Evolutionary conservation across 371 early-diverging fungal genomes (phyloP), one percentile per base, ranked within the genome.

Genomic region (Apophysomyces variabilis): DNA sequence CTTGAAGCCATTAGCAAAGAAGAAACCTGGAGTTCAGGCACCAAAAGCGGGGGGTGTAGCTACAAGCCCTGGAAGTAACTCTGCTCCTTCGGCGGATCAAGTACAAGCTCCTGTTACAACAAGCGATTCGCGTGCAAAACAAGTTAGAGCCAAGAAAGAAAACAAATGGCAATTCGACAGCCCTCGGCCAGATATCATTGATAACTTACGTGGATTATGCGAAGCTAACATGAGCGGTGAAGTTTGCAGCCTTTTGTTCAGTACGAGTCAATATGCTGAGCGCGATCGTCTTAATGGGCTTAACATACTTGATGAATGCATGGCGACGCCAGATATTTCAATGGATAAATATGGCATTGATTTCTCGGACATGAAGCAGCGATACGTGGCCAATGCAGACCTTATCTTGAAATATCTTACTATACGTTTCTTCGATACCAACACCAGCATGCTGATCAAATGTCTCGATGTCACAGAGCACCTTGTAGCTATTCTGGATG

Each of bases 351-450:
- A 83, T 62, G 81, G 82, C 45, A 47, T 92, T 7, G 82, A 82
- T 5, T 76, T 62, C 50, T 64, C 73, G 0, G 88, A 90, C 12
- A 68, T 86, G 61, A 81, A 72, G 46, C 61, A 68, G 26, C 84
- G 92, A 13, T 86, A 77, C 61, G 67, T 92, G 12, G 87, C 87
- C 37, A 87, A 88, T 74, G 74, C 87, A 1, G 96, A 96, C 67
- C 65, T 95, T 13, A 72, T 95, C 38, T 76, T 96, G 43, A 95
- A 94, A 67, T 95, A 95, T 66, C 50, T 93, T 57, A 92, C 94
- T 13, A 74, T 96, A 26, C 89, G 96, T 13, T 90, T 95, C 80
- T 91, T 87, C 72, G 96, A 96, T 65, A 93, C 94, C n/a, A 92
- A 89, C 65, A 94, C 96, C 1, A 90, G 87, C 58, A 91, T 93